Evolutionary conservation across 306 rosid species (phyloP).

Genomic region (Citrullus colocynthis): DNA sequence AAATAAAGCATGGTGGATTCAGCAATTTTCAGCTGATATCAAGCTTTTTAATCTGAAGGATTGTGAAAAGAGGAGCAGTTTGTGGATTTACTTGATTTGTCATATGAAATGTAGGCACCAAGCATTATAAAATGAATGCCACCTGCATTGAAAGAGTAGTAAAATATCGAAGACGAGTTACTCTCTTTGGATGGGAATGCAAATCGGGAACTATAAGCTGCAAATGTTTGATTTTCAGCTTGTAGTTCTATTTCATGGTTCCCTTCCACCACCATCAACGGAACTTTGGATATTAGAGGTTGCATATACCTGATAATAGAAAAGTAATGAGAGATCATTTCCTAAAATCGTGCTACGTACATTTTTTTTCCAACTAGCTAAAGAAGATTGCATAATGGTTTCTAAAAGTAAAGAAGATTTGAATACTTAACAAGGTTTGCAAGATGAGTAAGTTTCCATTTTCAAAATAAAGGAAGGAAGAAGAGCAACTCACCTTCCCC

Average conservation of each 20-base stretch:
- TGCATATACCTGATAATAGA: constrained; percentile 52
- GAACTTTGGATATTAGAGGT: constrained; percentile 66
- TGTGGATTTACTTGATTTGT: constrained; percentile 43
- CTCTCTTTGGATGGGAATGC: constrained; percentile 81
- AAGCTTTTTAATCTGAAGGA: not conserved
- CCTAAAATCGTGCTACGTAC: not conserved
- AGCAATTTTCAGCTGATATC: not conserved
- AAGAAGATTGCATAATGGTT: not conserved
- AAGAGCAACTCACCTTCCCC: constrained; percentile 59
- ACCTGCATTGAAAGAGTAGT: constrained; percentile 85
- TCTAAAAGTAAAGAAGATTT: constrained; percentile 4
- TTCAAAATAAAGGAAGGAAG: not conserved
- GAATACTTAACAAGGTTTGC: not conserved
- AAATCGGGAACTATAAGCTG: constrained; percentile 68
- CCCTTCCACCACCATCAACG: constrained; percentile 81
- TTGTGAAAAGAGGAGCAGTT: not conserved
- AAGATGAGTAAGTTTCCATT: not conserved
- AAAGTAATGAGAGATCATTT: not conserved
- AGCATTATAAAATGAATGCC: constrained; percentile 89
- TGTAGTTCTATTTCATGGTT: constrained; percentile 80
- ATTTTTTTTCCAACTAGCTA: not conserved
- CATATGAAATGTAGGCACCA: constrained; percentile 45
- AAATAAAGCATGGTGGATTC: not conserved
- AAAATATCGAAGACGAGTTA: constrained; percentile 54
- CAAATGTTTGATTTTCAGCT: constrained; percentile 54